These are phyloP conservation scores for Pythium brassicae DNA, from an alignment of 352 stramenopile genomes.

Conservation along the genomic window DNA sequence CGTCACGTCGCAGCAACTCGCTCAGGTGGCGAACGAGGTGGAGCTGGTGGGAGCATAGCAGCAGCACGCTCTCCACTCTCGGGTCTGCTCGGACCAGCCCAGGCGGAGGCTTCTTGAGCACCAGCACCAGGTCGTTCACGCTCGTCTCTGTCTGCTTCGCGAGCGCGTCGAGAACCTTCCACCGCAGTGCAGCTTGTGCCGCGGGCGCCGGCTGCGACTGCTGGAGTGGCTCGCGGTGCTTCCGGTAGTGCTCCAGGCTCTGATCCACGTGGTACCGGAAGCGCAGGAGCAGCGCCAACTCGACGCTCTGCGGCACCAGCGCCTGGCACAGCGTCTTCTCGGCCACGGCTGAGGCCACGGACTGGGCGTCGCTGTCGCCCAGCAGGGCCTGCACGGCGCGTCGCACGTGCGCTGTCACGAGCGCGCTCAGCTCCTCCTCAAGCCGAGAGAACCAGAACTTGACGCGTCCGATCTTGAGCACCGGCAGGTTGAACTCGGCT, in stretches of 20 bases:
- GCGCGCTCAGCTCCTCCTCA: constrained; percentile 49
- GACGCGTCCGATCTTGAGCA: constrained; percentile 64
- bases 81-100: not conserved
- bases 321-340: constrained; percentile 5
- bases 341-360: not conserved
- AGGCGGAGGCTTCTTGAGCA: not conserved
- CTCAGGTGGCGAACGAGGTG: constrained; percentile 13
- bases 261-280: constrained; percentile 14
- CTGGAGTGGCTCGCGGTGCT: not conserved
- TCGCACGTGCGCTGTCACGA: constrained; percentile 37
- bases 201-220: not conserved
- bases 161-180: constrained; percentile 5
- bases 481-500: constrained; percentile 23
- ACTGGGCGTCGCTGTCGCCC: not conserved
- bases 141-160: not conserved
- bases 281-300: constrained; percentile 7
- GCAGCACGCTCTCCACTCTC: constrained; percentile 26
- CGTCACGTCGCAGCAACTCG: constrained; percentile 9
- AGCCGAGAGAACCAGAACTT: constrained; percentile 64
- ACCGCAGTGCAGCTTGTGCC: not conserved
- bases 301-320: constrained; percentile 10
- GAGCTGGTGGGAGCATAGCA: constrained; percentile 21
- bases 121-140: not conserved
- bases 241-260: not conserved
- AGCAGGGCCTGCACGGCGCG: constrained; percentile 20